Evolutionary conservation across 2,329 filamentous ascomycete genomes (phyloP), one percentile per base, ranked within the genome.

Genomic region (Chrysoporthe cubensis): DNA sequence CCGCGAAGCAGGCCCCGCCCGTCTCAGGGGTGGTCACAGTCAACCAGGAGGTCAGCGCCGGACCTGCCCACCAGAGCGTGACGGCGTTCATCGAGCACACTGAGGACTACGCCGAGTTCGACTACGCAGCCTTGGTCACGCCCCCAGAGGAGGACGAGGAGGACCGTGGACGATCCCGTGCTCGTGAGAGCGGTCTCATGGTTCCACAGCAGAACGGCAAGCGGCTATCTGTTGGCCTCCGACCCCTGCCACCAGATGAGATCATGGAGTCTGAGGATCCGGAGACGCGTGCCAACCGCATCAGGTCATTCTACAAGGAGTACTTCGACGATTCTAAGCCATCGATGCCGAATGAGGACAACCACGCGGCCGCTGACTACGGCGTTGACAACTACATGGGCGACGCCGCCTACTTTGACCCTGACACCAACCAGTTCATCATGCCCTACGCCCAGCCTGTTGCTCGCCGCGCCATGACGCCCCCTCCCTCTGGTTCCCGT

Each of bases 301-400:
- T 99, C 73, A 88, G 96, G 78, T 99, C 96, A 4, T 99, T 99
- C 83, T 99, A 99, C 84, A 97, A 97, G 82, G 96, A 99, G 77
- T 99, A 99, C 82, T 99, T 99, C 74, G 96, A 98, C 72, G 95
- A 97, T 54, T 88, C 84, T 68, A 92, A 89, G 76, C 78, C 73
- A 73, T 43, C 58, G 21, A 61, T 61, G 61, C 71, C 72, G 65
- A 72, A 71, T 18, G 54, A 58, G 11, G 67, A 65, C 21, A n/a
- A 46, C 14, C 37, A 32, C 34, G 26, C 65, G 67, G 26, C 56
- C 32, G 75, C 73, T 46, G 91, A 95, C 73, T 92, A 93, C 74
- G 65, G 42, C 32, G 65, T 26, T 68, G 82, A 87, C 26, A 87
- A 89, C 71, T 93, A 91, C 76, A 83, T 89, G 59, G 87, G 85